These are phyloP conservation scores for Echeveria elegans DNA, from an alignment of 164 flowering plant species.

Conservation along the genomic window DNA sequence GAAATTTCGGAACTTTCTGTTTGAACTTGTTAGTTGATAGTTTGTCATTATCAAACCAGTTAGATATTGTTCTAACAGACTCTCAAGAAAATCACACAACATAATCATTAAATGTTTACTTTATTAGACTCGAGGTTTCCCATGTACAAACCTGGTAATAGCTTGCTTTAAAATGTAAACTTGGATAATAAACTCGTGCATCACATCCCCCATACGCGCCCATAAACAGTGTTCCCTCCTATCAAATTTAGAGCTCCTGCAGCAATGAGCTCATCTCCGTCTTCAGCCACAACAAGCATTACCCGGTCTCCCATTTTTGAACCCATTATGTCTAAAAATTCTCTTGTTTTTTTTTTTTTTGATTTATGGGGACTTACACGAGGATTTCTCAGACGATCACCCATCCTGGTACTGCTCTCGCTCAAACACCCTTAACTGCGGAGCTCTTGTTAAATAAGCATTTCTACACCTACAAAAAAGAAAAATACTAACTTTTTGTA, in stretches of 20 bases:
- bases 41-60: too few species aligned
- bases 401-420: too few species aligned
- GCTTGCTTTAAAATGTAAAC: constrained; percentile 95
- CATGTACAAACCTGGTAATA: constrained; percentile 70
- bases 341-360: too few species aligned
- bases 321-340: constrained; percentile 81
- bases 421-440: too few species aligned
- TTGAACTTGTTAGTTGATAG: too few species aligned
- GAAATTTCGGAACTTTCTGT: too few species aligned
- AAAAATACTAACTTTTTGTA: constrained; percentile 56
- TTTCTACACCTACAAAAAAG: constrained; percentile 70
- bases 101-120: too few species aligned
- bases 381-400: too few species aligned
- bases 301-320: constrained; percentile 84
- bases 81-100: background rate
- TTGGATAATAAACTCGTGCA: constrained; percentile 64
- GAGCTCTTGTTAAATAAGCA: constrained; percentile 73
- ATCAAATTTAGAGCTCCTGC: constrained; percentile 95
- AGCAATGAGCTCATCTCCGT: constrained; percentile 76
- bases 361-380: too few species aligned
- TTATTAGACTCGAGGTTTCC: background rate
- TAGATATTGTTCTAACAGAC: too few species aligned
- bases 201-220: constrained; percentile 94
- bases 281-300: constrained; percentile 79
- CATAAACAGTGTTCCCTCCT: constrained; percentile 84